phyloP scores from a whole-genome alignment of 2,329 filamentous ascomycete species.

The Fusarium protoensiforme region DNA sequence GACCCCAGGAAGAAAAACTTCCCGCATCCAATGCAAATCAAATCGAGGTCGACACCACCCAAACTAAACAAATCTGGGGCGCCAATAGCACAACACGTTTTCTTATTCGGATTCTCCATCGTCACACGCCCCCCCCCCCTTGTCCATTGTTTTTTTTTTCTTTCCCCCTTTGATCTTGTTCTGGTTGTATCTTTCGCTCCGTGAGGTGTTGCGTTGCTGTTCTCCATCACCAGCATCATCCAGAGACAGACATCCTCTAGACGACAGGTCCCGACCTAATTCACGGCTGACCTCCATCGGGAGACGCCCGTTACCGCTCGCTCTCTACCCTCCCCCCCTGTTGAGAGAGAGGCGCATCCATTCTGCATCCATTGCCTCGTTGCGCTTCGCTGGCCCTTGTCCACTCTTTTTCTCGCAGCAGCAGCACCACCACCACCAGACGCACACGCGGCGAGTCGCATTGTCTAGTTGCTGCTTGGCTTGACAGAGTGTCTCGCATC shows the following conservation, averaged over 20 bases:
- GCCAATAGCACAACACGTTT: conserved; percentile 44
- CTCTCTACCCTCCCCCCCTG: background rate
- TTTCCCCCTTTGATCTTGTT: background rate
- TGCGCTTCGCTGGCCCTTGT: background rate
- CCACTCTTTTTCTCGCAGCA: background rate
- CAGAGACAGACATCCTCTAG: background rate
- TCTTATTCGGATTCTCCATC: conserved; percentile 38
- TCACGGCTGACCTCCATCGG: conserved; percentile 1
- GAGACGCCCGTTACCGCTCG: conserved; percentile 21
- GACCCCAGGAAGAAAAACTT: conserved; percentile 14
- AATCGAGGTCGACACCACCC: conserved; percentile 1
- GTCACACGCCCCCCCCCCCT: conserved; percentile 20
- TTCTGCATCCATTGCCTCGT: background rate
- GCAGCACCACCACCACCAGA: background rate
- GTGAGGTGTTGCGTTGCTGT: background rate
- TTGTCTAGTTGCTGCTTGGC: background rate
- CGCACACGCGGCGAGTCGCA: background rate
- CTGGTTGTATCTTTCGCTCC: background rate
- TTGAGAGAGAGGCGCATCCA: background rate
- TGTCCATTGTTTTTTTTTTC: conserved; percentile 8
- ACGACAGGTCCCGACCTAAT: conserved; percentile 2
- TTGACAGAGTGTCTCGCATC: background rate
- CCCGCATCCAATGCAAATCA: conserved; percentile 9
- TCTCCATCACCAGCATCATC: background rate
- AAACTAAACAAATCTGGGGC: background rate